Percentiles rank a stretch among this genome's conserved stretches.
phyloP scores from a whole-genome alignment of 306 rosid species.

The Prunus mume region DNA sequence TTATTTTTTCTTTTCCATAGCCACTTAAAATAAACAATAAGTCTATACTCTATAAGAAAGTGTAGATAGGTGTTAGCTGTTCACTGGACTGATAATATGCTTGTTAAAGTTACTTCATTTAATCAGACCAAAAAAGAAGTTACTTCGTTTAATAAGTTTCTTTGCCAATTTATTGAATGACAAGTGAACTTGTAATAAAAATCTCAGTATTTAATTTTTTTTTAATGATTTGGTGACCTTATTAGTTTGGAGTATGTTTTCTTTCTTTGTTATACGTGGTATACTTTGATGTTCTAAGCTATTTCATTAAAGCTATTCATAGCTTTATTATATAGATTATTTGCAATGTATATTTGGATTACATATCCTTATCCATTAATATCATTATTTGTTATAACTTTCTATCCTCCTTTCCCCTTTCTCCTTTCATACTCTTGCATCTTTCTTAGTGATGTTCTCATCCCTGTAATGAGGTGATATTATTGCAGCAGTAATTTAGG shows the following conservation, averaged over 20 bases:
- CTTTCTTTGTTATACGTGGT: background rate
- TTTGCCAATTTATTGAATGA: background rate
- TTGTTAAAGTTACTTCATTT: background rate
- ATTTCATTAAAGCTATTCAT: background rate
- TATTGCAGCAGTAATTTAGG: background rate
- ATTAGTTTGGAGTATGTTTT: background rate
- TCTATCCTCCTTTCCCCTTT: background rate
- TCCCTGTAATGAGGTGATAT: background rate
- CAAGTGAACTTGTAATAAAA: background rate
- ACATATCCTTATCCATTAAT: background rate
- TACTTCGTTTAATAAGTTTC: background rate
- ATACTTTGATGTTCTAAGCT: background rate
- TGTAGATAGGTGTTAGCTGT: background rate
- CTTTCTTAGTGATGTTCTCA: background rate
- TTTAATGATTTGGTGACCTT: background rate
- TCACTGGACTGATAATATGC: background rate
- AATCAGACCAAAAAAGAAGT: background rate
- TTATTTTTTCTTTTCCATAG: background rate
- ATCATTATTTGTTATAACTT: background rate
- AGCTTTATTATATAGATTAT: background rate
- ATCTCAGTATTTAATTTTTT: background rate
- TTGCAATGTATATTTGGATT: background rate
- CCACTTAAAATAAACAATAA: background rate
- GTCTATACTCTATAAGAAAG: background rate
- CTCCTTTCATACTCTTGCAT: background rate